Evolutionary conservation across 495 filamentous ascomycete species (phyloP).

Genomic region (Lophiotrema nucula): DNA sequence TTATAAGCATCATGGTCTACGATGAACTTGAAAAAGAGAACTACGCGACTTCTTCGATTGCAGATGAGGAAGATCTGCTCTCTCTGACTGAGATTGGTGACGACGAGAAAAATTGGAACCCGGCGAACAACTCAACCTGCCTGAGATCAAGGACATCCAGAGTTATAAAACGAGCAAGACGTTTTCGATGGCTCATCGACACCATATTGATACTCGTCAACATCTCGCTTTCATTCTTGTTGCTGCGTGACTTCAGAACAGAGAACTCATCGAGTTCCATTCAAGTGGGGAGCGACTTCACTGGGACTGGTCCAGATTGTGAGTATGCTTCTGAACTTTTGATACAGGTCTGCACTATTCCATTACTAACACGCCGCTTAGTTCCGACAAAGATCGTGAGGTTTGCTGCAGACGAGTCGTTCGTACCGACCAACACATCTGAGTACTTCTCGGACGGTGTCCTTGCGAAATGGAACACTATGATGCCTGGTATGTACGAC

Average conservation of each 20-base stretch:
- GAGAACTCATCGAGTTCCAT: neutral
- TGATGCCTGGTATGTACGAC: conserved; percentile 1
- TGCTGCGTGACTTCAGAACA: neutral
- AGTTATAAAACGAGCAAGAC: too few relatives aligned
- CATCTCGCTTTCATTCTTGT: neutral
- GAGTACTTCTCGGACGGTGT: conserved; percentile 6
- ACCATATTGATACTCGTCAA: conserved; percentile 2
- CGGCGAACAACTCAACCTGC: too few relatives aligned
- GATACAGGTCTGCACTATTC: too few relatives aligned
- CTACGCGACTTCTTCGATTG: too few relatives aligned
- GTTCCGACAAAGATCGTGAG: neutral
- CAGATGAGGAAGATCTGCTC: too few relatives aligned
- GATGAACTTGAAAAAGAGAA: too few relatives aligned
- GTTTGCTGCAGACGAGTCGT: conserved; percentile 6
- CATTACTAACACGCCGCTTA: neutral
- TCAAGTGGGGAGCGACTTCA: conserved; percentile 8
- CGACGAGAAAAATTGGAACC: too few relatives aligned
- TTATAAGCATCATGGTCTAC: too few relatives aligned
- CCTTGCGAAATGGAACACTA: conserved; percentile 8
- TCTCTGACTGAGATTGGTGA: too few relatives aligned
- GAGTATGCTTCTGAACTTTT: neutral
- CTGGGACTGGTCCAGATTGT: neutral
- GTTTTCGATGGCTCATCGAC: conserved; percentile 2
- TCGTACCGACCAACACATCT: conserved; percentile 7
- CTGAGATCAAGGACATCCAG: too few relatives aligned